Percentiles rank a stretch among this genome's conserved stretches.
Conservation (phyloP, 148 eudicot species). For the Rhododendron ovatum region DNA sequence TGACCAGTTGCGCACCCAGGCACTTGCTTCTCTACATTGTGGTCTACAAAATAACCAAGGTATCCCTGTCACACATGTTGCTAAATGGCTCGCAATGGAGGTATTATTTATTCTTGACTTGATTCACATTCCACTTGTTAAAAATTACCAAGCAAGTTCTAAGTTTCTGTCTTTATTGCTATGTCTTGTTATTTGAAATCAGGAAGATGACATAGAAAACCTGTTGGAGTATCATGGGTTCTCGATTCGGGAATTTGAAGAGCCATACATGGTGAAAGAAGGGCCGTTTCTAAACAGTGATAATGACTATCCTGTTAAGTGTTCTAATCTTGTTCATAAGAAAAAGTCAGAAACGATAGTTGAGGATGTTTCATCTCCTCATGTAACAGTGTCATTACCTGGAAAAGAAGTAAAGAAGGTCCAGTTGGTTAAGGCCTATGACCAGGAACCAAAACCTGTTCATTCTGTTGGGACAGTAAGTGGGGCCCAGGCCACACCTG, state of each 20-base stretch:
- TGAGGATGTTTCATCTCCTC: conserved; percentile 59
- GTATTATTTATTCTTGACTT: conserved; percentile 37
- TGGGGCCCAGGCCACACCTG: conserved; percentile 16
- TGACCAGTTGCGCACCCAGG: conserved; percentile 83
- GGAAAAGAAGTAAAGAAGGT: conserved; percentile 28
- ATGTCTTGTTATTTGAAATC: conserved; percentile 11
- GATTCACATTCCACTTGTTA: neutral
- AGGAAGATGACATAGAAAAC: conserved; percentile 76
- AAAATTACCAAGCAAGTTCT: neutral
- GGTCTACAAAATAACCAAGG: conserved; percentile 92
- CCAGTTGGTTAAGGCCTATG: conserved; percentile 23
- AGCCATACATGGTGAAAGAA: conserved; percentile 94
- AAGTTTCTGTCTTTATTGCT: neutral
- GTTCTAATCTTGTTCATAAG: conserved; percentile 70
- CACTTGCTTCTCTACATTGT: conserved; percentile 84
- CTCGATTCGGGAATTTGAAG: conserved; percentile 76
- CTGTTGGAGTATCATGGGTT: conserved; percentile 90
- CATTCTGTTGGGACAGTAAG: conserved; percentile 13
- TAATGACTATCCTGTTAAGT: conserved; percentile 63
- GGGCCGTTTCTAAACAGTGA: conserved; percentile 67
- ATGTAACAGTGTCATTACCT: conserved; percentile 14
- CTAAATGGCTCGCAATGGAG: conserved; percentile 98
- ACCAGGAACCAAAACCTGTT: conserved; percentile 22
- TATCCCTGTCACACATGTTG: conserved; percentile 64
- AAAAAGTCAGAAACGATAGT: conserved; percentile 59